Conservation (phyloP, 345 rosid species). For the Theobroma cacao region DNA sequence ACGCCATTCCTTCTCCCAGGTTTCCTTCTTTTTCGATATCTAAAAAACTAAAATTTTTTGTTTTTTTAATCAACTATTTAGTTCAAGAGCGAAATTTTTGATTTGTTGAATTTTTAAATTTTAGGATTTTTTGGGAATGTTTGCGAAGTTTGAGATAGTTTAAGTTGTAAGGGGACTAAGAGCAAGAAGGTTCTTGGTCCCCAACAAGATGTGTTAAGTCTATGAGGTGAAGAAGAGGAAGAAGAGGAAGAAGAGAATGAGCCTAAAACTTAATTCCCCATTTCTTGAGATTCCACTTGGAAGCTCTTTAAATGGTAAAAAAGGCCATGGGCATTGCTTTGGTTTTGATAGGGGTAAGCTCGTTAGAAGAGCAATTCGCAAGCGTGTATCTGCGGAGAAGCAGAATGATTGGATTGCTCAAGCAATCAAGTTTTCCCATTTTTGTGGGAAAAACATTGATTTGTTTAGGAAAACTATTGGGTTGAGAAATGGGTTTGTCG, state of each 20-base stretch:
- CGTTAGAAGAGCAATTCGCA: conserved; percentile 33
- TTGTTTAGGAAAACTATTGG: conserved; percentile 59
- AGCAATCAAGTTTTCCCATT: conserved; percentile 57
- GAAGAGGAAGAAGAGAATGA: conserved; percentile 39
- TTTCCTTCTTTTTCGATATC: not conserved
- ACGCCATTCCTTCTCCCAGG: conserved; percentile 1
- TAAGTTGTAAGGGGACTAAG: not conserved
- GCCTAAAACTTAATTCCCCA: conserved; percentile 47
- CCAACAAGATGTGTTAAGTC: not conserved
- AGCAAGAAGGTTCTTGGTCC: not conserved
- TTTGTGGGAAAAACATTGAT: conserved; percentile 67
- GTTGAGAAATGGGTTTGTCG: conserved; percentile 51
- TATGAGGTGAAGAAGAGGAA: not conserved
- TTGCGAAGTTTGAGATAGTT: not conserved
- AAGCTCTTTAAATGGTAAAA: conserved; percentile 26
- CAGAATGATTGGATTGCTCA: conserved; percentile 63
- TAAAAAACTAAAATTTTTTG: not conserved
- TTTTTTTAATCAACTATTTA: not conserved
- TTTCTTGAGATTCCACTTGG: conserved; percentile 51
- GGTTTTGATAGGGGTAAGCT: conserved; percentile 26
- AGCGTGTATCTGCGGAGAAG: conserved; percentile 51
- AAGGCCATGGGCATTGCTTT: conserved; percentile 20
- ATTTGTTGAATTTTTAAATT: not conserved
- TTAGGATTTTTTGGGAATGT: not conserved
- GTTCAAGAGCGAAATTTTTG: not conserved